Percentiles rank a stretch among this genome's conserved stretches.
phyloP scores from a whole-genome alignment of 495 filamentous ascomycete genomes.

The Neurospora sp. region DNA sequence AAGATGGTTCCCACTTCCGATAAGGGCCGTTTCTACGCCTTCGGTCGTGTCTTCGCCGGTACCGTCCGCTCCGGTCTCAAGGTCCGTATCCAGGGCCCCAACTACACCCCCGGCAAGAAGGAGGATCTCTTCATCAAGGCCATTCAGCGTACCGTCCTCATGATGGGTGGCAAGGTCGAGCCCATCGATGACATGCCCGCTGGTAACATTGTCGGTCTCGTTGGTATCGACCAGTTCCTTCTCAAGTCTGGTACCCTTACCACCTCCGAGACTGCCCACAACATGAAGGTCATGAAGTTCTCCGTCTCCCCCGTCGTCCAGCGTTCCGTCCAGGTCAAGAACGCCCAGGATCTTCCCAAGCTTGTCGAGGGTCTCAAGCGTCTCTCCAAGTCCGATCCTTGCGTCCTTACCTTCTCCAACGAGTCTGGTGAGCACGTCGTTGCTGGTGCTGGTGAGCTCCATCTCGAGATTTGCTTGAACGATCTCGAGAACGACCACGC shows the following conservation, averaged over 20 bases:
- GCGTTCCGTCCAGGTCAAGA: conserved; percentile 99
- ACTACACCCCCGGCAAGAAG: conserved; percentile 97
- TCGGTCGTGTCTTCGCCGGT: conserved; percentile 99
- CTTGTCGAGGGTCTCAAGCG: conserved; percentile 99
- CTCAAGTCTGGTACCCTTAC: conserved; percentile 99
- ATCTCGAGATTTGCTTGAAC: conserved; percentile 99
- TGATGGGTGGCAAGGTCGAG: conserved; percentile 99
- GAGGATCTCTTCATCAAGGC: conserved; percentile 99
- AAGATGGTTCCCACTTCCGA: conserved; percentile 99
- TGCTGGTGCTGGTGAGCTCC: conserved; percentile 96
- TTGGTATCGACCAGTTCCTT: conserved; percentile 99
- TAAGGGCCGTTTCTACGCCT: conserved; percentile 99
- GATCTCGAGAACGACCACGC: conserved; percentile 99
- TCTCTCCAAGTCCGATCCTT: conserved; percentile 99
- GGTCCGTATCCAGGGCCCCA: conserved; percentile 99
- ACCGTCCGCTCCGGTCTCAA: conserved; percentile 95
- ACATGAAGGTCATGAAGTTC: conserved; percentile 99
- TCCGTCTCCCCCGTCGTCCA: conserved; percentile 98
- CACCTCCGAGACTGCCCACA: conserved; percentile 95
- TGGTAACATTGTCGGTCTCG: conserved; percentile 98
- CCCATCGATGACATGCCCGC: conserved; percentile 98
- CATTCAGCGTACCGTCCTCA: conserved; percentile 98
- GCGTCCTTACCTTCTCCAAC: conserved; percentile 80
- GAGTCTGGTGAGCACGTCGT: conserved; percentile 97
- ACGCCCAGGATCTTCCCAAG: conserved; percentile 98